phyloP scores from a whole-genome alignment of 2,329 filamentous ascomycete species.

The Alternaria incomplexa region DNA sequence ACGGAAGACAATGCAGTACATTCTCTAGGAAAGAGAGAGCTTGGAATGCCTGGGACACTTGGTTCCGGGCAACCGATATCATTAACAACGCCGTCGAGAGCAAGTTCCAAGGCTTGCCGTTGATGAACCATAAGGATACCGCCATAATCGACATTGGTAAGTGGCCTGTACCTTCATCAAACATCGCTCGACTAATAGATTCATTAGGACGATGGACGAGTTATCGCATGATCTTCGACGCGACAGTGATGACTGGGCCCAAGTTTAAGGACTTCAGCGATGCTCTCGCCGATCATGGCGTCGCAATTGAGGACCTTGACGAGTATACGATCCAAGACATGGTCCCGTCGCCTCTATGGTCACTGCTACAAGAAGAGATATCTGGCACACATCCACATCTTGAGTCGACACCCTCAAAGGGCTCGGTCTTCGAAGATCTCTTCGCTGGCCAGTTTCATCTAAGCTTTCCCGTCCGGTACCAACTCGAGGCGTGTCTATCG shows the following conservation, averaged over 20 bases:
- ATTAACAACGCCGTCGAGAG: constrained; percentile 49
- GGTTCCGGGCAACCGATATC: constrained; percentile 70
- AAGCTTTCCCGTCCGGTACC: constrained; percentile 78
- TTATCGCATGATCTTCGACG: constrained; percentile 60
- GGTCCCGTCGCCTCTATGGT: constrained; percentile 24
- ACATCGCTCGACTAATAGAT: not conserved
- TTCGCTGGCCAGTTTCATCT: constrained; percentile 32
- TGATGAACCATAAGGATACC: constrained; percentile 50
- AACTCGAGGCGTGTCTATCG: constrained; percentile 92
- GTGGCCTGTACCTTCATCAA: constrained; percentile 2
- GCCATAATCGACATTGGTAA: constrained; percentile 66
- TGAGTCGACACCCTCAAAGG: not conserved
- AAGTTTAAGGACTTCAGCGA: constrained; percentile 55
- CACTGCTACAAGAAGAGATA: constrained; percentile 39
- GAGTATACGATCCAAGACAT: constrained; percentile 51
- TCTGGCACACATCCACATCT: constrained; percentile 32
- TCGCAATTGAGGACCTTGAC: constrained; percentile 57
- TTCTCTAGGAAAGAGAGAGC: constrained; percentile 30
- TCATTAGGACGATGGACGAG: constrained; percentile 65
- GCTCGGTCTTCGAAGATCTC: constrained; percentile 37
- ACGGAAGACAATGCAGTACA: constrained; percentile 10
- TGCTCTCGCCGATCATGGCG: constrained; percentile 75
- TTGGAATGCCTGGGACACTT: constrained; percentile 65
- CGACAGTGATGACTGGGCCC: constrained; percentile 31
- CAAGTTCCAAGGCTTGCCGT: constrained; percentile 22